Evolutionary conservation across 768 basidiomycete species (phyloP).

Genomic region (Grammothele lineata): DNA sequence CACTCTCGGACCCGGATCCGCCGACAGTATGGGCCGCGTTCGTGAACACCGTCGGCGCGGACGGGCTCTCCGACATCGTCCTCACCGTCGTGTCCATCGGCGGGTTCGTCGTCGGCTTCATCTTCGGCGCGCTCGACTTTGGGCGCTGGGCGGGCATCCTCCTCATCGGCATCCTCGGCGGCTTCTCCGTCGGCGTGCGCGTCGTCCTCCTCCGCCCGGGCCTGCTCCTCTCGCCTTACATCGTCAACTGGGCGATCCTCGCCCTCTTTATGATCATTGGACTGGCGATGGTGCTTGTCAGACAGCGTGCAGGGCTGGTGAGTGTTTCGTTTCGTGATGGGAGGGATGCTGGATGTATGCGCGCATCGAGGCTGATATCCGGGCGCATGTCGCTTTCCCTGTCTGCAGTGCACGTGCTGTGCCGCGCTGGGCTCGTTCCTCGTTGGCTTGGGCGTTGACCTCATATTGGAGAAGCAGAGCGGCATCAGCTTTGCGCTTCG

Average conservation of each 20-base stretch:
- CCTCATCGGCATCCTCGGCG: conserved; percentile 47
- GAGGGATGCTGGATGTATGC: background rate
- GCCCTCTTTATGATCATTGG: conserved; percentile 39
- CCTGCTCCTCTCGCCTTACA: conserved; percentile 39
- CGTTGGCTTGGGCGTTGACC: conserved; percentile 49
- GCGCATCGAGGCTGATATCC: conserved; percentile 32
- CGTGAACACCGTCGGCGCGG: conserved; percentile 46
- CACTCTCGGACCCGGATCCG: too few relatives aligned
- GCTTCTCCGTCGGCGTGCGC: conserved; percentile 53
- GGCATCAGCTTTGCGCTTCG: conserved; percentile 65
- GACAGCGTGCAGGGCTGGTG: conserved; percentile 49
- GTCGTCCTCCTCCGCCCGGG: conserved; percentile 45
- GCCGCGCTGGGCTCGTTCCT: conserved; percentile 64
- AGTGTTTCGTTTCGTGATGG: conserved; percentile 21
- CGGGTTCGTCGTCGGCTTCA: conserved; percentile 47
- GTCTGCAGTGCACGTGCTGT: conserved; percentile 30
- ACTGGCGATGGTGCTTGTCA: conserved; percentile 39
- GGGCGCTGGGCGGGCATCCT: conserved; percentile 44
- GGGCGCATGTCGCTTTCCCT: background rate
- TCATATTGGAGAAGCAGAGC: conserved; percentile 50
- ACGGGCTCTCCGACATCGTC: conserved; percentile 48
- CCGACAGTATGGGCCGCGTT: conserved; percentile 58
- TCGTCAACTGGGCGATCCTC: conserved; percentile 53
- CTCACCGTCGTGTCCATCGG: conserved; percentile 46
- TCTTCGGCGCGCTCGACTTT: conserved; percentile 50